phyloP scores from a whole-genome alignment of 495 filamentous ascomycete genomes.

The Pyronema omphalodes region DNA sequence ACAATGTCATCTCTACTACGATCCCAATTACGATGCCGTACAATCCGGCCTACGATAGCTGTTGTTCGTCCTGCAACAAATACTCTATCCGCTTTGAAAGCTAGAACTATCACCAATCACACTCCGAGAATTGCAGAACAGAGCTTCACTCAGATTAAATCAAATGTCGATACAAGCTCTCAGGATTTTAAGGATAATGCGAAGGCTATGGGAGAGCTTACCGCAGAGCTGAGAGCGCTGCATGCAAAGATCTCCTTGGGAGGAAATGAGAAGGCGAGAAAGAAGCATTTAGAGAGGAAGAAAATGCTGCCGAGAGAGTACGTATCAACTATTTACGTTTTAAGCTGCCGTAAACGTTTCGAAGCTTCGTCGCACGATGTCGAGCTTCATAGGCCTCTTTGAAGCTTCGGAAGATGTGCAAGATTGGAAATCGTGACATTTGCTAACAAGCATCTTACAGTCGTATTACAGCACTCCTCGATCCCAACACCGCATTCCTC shows the following conservation, averaged over 20 bases:
- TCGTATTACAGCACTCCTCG: conserved; percentile 69
- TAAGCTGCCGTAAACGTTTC: background rate
- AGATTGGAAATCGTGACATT: background rate
- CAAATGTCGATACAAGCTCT: conserved; percentile 55
- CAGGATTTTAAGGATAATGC: conserved; percentile 69
- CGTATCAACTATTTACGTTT: background rate
- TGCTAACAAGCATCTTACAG: conserved; percentile 12
- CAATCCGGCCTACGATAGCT: too few relatives aligned
- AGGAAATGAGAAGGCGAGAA: conserved; percentile 62
- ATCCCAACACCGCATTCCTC: conserved; percentile 76
- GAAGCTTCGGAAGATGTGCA: background rate
- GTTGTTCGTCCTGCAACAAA: too few relatives aligned
- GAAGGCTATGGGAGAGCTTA: conserved; percentile 54
- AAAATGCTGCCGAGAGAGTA: conserved; percentile 89
- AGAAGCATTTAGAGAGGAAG: conserved; percentile 71
- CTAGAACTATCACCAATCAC: background rate
- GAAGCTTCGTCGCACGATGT: background rate
- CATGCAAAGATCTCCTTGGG: conserved; percentile 55
- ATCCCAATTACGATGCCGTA: too few relatives aligned
- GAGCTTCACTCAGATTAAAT: conserved; percentile 61
- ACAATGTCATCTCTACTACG: too few relatives aligned
- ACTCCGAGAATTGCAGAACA: conserved; percentile 9
- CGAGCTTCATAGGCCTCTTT: too few relatives aligned
- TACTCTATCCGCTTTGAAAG: too few relatives aligned
- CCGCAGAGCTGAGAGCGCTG: conserved; percentile 43